These are phyloP conservation scores for Galeopsis tetrahit DNA, from an alignment of 257 asterid genomes.

Conservation along the genomic window DNA sequence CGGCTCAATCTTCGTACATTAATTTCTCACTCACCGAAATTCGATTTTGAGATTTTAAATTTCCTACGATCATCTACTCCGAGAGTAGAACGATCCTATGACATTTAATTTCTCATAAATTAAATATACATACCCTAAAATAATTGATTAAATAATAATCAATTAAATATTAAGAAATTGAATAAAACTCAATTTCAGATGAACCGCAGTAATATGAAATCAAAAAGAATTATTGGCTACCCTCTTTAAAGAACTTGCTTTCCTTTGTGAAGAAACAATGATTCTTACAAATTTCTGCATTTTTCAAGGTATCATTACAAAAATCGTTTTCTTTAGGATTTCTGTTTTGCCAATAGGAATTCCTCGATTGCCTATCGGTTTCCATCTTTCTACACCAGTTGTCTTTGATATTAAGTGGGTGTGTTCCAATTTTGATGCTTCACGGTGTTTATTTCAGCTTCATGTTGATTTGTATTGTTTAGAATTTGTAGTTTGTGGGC, in stretches of 20 bases:
- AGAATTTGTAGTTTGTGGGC: constrained; percentile 7
- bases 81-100: no score
- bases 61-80: no score
- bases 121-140: no score
- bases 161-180: no score
- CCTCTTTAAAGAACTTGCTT: constrained; percentile 15
- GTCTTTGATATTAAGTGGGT: constrained; percentile 55
- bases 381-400: constrained; percentile 31
- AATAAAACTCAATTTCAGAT: no score
- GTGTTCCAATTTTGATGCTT: constrained; percentile 39
- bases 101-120: no score
- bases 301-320: constrained; percentile 15
- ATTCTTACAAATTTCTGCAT: constrained; percentile 22
- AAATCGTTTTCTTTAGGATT: background rate
- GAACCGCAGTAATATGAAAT: background rate
- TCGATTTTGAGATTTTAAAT: no score
- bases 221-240: constrained; percentile 5
- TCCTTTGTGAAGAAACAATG: constrained; percentile 16
- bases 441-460: no score
- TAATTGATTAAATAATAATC: no score
- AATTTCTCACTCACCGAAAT: no score
- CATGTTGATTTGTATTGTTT: background rate
- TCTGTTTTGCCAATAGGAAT: constrained; percentile 23
- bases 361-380: constrained; percentile 31
- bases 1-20: no score